phyloP scores from a whole-genome alignment of 2,329 filamentous ascomycete species.

The Phaeosphaeriaceae sp. region DNA sequence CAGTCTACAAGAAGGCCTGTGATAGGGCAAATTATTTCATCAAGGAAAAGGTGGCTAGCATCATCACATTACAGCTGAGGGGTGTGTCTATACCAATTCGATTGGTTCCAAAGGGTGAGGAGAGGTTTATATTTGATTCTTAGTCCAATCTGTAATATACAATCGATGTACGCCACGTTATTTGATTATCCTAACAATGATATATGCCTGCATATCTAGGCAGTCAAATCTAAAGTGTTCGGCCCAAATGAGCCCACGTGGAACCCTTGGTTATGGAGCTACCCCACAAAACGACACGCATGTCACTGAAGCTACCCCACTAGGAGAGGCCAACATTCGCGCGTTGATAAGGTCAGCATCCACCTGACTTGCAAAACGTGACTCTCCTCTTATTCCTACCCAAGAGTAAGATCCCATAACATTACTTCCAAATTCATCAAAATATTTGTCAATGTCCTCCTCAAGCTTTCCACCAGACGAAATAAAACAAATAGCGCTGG shows the following conservation, averaged over 20 bases:
- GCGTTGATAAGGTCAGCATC: background rate
- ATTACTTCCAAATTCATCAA: background rate
- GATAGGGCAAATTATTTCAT: constrained; percentile 61
- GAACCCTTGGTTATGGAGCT: constrained; percentile 3
- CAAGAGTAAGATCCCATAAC: background rate
- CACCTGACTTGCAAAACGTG: constrained; percentile 6
- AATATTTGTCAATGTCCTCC: constrained; percentile 24
- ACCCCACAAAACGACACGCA: constrained; percentile 27
- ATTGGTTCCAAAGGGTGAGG: constrained; percentile 71
- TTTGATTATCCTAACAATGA: background rate
- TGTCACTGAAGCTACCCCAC: constrained; percentile 23
- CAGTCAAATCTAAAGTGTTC: background rate
- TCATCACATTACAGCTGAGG: constrained; percentile 74
- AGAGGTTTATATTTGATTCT: constrained; percentile 61
- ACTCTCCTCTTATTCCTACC: constrained; percentile 2
- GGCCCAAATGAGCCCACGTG: too few species aligned
- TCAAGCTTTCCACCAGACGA: constrained; percentile 50
- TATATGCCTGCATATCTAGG: background rate
- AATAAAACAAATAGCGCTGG: constrained; percentile 53
- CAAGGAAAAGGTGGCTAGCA: constrained; percentile 60
- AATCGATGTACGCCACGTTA: too few species aligned
- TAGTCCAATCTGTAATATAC: too few species aligned
- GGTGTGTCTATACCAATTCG: constrained; percentile 68
- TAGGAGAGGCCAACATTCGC: background rate
- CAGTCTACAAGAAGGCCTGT: constrained; percentile 68